phyloP scores from a whole-genome alignment of 305 asterid genomes.

The Solanum hybrid region DNA sequence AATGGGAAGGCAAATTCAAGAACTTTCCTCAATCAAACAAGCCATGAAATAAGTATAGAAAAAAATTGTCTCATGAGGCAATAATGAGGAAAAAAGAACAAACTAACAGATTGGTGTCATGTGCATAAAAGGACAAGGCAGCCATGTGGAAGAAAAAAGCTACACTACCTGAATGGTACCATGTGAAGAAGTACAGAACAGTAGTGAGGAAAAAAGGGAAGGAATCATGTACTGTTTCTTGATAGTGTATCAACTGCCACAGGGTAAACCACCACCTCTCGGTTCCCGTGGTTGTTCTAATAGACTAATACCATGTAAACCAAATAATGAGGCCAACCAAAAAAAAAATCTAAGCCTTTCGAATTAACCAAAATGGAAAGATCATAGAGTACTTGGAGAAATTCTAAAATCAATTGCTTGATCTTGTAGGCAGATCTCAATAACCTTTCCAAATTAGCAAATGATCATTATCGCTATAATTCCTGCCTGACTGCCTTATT shows the following conservation, averaged over 20 bases:
- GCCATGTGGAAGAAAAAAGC: neutral
- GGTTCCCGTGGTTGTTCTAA: neutral
- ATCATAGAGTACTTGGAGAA: neutral
- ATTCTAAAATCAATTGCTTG: neutral
- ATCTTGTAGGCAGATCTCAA: neutral
- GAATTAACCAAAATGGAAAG: neutral
- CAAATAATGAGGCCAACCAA: neutral
- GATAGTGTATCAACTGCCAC: neutral
- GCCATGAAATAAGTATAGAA: neutral
- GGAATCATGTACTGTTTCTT: neutral
- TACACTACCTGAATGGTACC: neutral
- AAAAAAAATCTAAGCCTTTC: neutral
- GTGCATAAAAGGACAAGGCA: neutral
- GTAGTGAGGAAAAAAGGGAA: neutral
- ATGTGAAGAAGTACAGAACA: neutral
- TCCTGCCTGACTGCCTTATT: neutral
- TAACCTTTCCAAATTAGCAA: neutral
- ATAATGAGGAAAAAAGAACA: neutral
- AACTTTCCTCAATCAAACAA: neutral
- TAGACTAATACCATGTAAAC: neutral
- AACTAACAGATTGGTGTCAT: neutral
- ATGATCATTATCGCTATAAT: neutral
- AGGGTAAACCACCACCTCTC: neutral
- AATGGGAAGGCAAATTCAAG: neutral
- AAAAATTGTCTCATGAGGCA: neutral